These are phyloP conservation scores for Aspergillus sp. DNA, from an alignment of 2,329 filamentous ascomycete species.

Conservation along the genomic window DNA sequence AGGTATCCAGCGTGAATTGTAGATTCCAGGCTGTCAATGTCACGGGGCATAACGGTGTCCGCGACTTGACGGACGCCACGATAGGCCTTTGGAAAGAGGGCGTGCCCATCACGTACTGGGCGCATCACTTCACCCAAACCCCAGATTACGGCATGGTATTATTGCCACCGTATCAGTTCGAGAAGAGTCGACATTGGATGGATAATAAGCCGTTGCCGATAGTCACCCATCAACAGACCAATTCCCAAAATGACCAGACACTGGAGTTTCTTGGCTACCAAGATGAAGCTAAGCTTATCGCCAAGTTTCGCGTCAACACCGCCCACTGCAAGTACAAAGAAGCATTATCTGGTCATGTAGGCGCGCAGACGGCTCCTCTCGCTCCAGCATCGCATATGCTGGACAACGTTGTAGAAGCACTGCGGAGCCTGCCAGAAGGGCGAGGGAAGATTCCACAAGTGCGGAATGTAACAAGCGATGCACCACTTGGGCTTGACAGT, in stretches of 20 bases:
- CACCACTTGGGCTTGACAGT: conserved; percentile 16
- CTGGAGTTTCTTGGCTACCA: conserved; percentile 17
- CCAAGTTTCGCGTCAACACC: conserved; percentile 21
- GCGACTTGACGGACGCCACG: conserved; percentile 30
- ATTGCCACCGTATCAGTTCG: conserved; percentile 51
- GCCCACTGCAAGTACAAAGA: conserved; percentile 14
- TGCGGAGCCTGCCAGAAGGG: conserved; percentile 17
- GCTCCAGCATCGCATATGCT: conserved; percentile 20
- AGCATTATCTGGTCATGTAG: conserved; percentile 19
- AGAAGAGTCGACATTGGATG: conserved; percentile 45
- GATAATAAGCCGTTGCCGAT: conserved; percentile 23
- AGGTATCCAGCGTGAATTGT: background rate
- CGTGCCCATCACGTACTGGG: conserved; percentile 41
- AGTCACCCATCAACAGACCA: too few relatives aligned
- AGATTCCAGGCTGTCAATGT: conserved; percentile 23
- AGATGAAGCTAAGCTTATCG: conserved; percentile 1
- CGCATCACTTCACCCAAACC: conserved; percentile 33
- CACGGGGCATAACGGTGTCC: conserved; percentile 6
- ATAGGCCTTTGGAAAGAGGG: conserved; percentile 46
- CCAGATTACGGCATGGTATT: conserved; percentile 26
- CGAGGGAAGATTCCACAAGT: conserved; percentile 16
- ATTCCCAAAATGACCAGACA: background rate
- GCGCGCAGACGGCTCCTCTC: conserved; percentile 17
- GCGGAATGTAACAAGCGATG: conserved; percentile 18
- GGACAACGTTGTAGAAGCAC: conserved; percentile 19